phyloP scores from a whole-genome alignment of 805 yeast species.

The Kuraishia molischiana region DNA sequence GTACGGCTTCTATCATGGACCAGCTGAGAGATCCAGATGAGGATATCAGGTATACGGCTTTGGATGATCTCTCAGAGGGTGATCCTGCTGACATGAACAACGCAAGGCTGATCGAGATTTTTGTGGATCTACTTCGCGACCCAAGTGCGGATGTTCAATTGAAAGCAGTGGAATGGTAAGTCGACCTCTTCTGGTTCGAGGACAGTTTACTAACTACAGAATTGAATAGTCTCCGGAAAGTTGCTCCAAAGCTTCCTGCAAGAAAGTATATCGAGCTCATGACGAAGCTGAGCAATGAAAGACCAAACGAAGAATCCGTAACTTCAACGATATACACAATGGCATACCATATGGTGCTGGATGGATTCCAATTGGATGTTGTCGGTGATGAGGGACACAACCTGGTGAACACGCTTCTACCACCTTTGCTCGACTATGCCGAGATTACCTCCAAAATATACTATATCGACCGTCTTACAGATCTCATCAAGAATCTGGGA shows the following conservation, averaged over 20 bases:
- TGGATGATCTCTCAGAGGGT: conserved; percentile 53
- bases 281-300: conserved; percentile 11
- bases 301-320: conserved; percentile 18
- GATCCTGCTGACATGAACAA: conserved; percentile 9
- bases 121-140: conserved; percentile 33
- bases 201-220: no score
- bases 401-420: conserved; percentile 24
- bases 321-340: conserved; percentile 42
- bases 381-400: conserved; percentile 4
- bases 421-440: conserved; percentile 20
- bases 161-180: conserved; percentile 52
- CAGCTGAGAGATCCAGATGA: conserved; percentile 62
- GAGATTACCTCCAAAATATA: conserved; percentile 30
- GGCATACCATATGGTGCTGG: conserved; percentile 37
- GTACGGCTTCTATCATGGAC: conserved; percentile 1
- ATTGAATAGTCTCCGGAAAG: conserved; percentile 11
- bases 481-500: conserved; percentile 37
- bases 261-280: conserved; percentile 22
- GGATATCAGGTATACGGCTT: conserved; percentile 78
- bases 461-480: conserved; percentile 50
- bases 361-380: conserved; percentile 3
- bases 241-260: conserved; percentile 27
- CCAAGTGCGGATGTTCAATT: conserved; percentile 64
- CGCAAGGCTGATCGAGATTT: conserved; percentile 10
- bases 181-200: background rate